Evolutionary conservation across 2,329 filamentous ascomycete species (phyloP).

Genomic region (Fusarium beomiforme): DNA sequence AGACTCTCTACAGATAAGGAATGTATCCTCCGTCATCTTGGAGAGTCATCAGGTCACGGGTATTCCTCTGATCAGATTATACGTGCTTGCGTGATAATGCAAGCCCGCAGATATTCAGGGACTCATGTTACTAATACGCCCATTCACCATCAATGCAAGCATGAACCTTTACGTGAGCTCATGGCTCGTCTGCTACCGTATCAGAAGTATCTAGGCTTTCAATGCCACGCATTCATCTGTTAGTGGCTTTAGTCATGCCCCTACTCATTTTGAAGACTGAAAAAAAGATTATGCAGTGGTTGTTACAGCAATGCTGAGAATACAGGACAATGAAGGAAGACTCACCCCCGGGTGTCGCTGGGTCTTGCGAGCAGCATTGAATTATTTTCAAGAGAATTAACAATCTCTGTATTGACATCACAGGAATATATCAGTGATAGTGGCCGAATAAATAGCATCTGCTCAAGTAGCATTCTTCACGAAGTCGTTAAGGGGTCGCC

Average conservation of each 20-base stretch:
- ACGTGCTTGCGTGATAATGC: not conserved
- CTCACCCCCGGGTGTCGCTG: not conserved
- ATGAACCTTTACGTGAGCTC: not conserved
- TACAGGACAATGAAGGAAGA: too few species aligned
- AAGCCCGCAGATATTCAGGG: not conserved
- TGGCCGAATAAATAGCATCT: not conserved
- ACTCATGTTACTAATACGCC: not conserved
- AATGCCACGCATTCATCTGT: not conserved
- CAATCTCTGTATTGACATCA: not conserved
- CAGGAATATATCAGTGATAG: not conserved
- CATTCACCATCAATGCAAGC: not conserved
- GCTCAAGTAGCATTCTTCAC: not conserved
- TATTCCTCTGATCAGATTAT: not conserved
- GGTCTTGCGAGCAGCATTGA: not conserved
- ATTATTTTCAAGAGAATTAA: not conserved
- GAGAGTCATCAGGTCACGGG: not conserved
- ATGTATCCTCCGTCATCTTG: not conserved
- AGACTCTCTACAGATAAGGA: not conserved
- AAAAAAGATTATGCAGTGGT: not conserved
- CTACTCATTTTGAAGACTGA: not conserved
- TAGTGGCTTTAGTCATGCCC: not conserved
- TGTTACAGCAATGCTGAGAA: not conserved
- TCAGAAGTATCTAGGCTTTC: not conserved
- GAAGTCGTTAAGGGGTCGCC: not conserved
- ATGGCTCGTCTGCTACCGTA: not conserved